phyloP scores from a whole-genome alignment of 31 red algal genomes.

The Endocladia muricata region DNA sequence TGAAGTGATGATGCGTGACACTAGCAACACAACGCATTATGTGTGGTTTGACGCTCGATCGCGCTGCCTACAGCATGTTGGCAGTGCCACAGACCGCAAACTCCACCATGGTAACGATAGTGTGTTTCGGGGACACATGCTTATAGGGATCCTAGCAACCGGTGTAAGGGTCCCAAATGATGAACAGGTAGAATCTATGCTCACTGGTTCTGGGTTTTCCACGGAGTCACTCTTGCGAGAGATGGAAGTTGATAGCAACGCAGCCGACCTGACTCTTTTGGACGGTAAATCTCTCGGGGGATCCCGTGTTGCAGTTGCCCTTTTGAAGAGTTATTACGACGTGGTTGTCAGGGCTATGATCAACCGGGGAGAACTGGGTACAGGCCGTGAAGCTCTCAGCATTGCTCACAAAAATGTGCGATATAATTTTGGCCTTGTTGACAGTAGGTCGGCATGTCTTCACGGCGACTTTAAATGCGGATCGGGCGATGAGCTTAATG shows the following conservation, averaged over 20 bases:
- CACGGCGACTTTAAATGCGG: no score
- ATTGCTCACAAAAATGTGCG: constrained; percentile 37
- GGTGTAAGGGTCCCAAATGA: background rate
- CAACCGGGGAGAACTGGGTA: constrained; percentile 5
- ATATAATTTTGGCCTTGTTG: constrained; percentile 45
- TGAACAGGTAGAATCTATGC: constrained; percentile 19
- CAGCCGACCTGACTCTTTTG: background rate
- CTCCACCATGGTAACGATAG: constrained; percentile 7
- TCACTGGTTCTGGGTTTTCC: constrained; percentile 10
- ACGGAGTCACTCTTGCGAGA: constrained; percentile 22
- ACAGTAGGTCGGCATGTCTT: constrained; percentile 12
- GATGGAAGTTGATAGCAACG: constrained; percentile 3
- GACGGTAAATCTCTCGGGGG: constrained; percentile 29
- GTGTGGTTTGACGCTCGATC: constrained; percentile 36
- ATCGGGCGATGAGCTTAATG: no score
- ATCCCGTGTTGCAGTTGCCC: background rate
- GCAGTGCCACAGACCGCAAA: background rate
- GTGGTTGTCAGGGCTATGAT: constrained; percentile 28
- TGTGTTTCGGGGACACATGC: constrained; percentile 26
- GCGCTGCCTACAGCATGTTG: background rate
- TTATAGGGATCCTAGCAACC: constrained; percentile 11
- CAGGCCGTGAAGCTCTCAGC: constrained; percentile 9
- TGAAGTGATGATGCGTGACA: background rate
- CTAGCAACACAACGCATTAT: constrained; percentile 26
- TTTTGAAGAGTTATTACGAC: constrained; percentile 40